Base-by-base conservation (phyloP, 106 monocot genomes). In the Allium cepa region DNA sequence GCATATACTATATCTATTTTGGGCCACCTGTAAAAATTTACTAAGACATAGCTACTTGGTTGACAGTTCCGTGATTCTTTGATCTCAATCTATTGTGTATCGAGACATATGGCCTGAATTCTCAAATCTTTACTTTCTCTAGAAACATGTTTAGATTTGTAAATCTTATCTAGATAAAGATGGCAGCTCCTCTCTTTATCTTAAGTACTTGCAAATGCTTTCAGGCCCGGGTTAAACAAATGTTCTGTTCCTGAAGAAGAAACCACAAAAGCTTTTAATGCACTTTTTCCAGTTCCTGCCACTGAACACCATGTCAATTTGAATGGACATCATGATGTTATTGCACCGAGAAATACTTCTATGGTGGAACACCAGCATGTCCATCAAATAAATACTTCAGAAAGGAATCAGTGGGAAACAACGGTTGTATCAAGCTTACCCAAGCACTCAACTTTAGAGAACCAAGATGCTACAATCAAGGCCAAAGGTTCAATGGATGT, bases 201-300 rank as follows among this genome's bases (percentile, higher is more conserved):
- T 36, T 36, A 5, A 36, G 36, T 22, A 4, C 22, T 71, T 50
- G 17, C 49, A 71, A 67, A 47, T 66, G 52, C 64, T 82, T 62
- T 78, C 51, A 92, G 91, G 75, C 82, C 84, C 64, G 87, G 84
- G 55, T 69, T 77, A 82, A 92, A 92, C 64, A 92, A 76, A 18
- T 92, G 91, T 48, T 47, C 62, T 56, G 55, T 92, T 28, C 77
- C 82, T 66, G 91, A 92, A 73, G 91, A 87, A 14, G 91, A 84
- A 68, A 87, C 87, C 27, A 84, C 79, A 60, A 80, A 69, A 70
- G 91, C 87, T 70, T 73, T 84, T 26, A 69, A 80, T 76, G 84
- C 82, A 27, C 72, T 84, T 9, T 87, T 82, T 69, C 55, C 70
- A 49, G 75, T 59, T 18, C 79, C 78, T 59, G 72, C 60, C 47